phyloP scores from a whole-genome alignment of 2,329 filamentous ascomycete species.

The Monosporascus cannonballus region DNA sequence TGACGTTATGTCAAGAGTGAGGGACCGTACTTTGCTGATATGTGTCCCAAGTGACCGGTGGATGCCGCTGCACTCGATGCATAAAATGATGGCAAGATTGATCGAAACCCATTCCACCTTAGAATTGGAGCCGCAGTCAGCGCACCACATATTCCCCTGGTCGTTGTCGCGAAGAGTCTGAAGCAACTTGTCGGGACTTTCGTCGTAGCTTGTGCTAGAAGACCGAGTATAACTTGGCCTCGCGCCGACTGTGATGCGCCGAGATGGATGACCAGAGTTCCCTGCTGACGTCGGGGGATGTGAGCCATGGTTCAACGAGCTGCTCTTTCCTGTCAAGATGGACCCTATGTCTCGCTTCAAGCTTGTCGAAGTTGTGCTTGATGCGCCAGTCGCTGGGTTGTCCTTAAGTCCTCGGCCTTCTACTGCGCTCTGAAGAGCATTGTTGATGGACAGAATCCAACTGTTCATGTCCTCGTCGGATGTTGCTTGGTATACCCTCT shows the following conservation, averaged over 20 bases:
- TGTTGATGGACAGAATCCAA: constrained; percentile 96
- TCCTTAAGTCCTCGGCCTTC: constrained; percentile 66
- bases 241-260: constrained; percentile 87
- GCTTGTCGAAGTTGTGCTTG: constrained; percentile 34
- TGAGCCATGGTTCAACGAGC: constrained; percentile 51
- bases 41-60: constrained; percentile 94
- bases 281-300: constrained; percentile 46
- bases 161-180: constrained; percentile 85
- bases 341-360: constrained; percentile 84
- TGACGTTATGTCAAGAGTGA: constrained; percentile 91
- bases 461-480: constrained; percentile 97
- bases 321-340: constrained; percentile 86
- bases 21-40: constrained; percentile 92
- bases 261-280: constrained; percentile 54
- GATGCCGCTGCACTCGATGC: constrained; percentile 97
- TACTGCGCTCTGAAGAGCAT: constrained; percentile 90
- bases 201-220: constrained; percentile 67
- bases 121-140: constrained; percentile 83
- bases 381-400: constrained; percentile 41
- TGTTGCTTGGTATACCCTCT: constrained; percentile 93
- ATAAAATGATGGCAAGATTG: constrained; percentile 91
- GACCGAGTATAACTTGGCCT: constrained; percentile 67
- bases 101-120: constrained; percentile 99
- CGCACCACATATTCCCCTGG: constrained; percentile 88
- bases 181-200: constrained; percentile 78